Base-by-base conservation (phyloP, 345 rosid species). In the Heritiera fomes region DNA sequence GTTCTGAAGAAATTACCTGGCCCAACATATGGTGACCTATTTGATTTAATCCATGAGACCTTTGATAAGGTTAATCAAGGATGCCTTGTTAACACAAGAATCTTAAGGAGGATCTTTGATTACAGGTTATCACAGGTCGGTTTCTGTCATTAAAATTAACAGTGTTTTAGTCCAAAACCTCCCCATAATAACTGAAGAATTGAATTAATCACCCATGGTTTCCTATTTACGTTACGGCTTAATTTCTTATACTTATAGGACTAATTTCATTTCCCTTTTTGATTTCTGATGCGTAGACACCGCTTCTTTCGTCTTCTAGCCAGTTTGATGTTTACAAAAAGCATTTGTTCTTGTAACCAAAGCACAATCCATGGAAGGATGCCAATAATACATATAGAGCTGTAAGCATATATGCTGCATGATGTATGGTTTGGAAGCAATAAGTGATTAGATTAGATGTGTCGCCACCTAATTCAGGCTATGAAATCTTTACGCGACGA, bases 81-180 rank as follows among this genome's bases (percentile, higher is more conserved):
- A 18, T 85, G 86, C 66, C 59, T 85, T 40, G 23, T 2, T 9
- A 83, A 67, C 38, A 3, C 79, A 41, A 76, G 58, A 7, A 40
- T 86, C 62, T 77, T 89, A 0, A 80, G 75, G 59, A 85, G 68
- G 75, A 28, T 84, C 15, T 82, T 55, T 10, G 50, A 18, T 15
- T 20, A 63, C 46, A 73, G 46, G 17, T 60, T 87, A 38, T 76
- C 80, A 62, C 90, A 89, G 90, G 92, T 87, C 5, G 47, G 41
- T 20, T 40, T 64, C 9, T 61, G 5, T 46, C 43, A 5, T 32
- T 74, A 20, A 40, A 12, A 30, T 6, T 7, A 64, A 32, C 46
- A 32, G 8, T 1, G 13, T 61, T 7, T 7, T n/a, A 7, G 0
- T n/a, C 1, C 23, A n/a, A 4, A 12, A 8, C 0, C 12, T 2